Evolutionary conservation across 345 rosid genomes (phyloP), one percentile per base, ranked within the genome.

Genomic region (Aethionema arabicum): DNA sequence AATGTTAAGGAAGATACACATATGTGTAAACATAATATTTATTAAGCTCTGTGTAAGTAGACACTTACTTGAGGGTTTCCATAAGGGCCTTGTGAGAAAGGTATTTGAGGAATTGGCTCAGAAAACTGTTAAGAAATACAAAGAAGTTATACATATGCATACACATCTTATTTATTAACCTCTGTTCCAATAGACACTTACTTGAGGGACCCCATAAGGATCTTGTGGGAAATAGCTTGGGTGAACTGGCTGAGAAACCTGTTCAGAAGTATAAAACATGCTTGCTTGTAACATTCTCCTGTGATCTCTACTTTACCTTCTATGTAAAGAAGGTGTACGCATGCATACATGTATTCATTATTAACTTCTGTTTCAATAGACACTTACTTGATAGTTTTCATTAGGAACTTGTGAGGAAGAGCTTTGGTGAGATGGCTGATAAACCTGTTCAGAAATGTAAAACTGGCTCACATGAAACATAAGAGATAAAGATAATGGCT

Each of bases 381-480:
- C 21, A 50, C 74, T 76, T 85, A 84, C 90, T 65, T 76, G 84
- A 52, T 83, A 50, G 78, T 76, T 77, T 40, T 76, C 84, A 67
- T 84, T 79, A 58, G 65, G 77, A 65, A 69, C 82, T 55, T 76
- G 80, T 4, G 72, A 29, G 76, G 74, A 79, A 10, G 82, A 76
- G 38, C 77, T 82, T 66, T 79, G 83, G 68, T 84, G 75, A 55
- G 80, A 70, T 38, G 77, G 72, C 88, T 91, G 91, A 56, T 48
- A 63, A 32, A 72, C 56, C 61, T 45, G 27, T 66, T 61, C 53
- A 52, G 29, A 63, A 40, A 8, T 21, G 4, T 13, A 5, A 60
- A 50, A 37, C 11, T 51, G 42, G 59, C 31, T 58, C 33, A 1
- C 47, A 27, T 49, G 3, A 27, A 32, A 36, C 33, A 65, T 11